phyloP scores from a whole-genome alignment of 2,329 filamentous ascomycete species.

The Colletotrichum viniferum region DNA sequence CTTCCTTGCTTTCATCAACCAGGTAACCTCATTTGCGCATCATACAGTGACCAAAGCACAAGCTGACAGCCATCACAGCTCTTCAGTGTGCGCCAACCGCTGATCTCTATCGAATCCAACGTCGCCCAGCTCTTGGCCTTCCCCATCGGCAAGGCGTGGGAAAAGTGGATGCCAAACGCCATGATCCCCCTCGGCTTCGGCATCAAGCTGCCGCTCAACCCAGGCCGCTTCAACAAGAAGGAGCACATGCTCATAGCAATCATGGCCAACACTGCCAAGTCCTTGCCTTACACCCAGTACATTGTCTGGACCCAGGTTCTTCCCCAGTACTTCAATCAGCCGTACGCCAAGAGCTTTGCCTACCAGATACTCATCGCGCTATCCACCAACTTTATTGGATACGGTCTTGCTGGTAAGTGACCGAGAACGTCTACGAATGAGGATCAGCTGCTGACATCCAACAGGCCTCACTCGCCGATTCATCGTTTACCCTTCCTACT shows the following conservation, averaged over 20 bases:
- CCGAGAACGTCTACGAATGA: too few relatives aligned
- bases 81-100: slow-evolving; percentile 61
- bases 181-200: slow-evolving; percentile 50
- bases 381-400: slow-evolving; percentile 59
- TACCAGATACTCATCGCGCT: slow-evolving; percentile 57
- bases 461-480: slow-evolving; percentile 45
- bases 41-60: not conserved
- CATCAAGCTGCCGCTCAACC: slow-evolving; percentile 54
- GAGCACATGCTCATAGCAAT: slow-evolving; percentile 64
- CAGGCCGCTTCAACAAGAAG: slow-evolving; percentile 62
- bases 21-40: slow-evolving; percentile 27
- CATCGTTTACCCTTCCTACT: slow-evolving; percentile 56
- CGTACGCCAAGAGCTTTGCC: slow-evolving; percentile 48
- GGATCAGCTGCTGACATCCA: not conserved
- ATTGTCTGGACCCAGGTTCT: slow-evolving; percentile 54
- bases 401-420: slow-evolving; percentile 53
- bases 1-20: slow-evolving; percentile 56
- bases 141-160: slow-evolving; percentile 56
- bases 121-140: slow-evolving; percentile 63
- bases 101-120: slow-evolving; percentile 58
- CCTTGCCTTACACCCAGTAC: slow-evolving; percentile 51
- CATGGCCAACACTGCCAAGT: slow-evolving; percentile 60
- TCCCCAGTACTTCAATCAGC: slow-evolving; percentile 55
- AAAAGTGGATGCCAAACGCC: slow-evolving; percentile 54
- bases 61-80: slow-evolving; percentile 30